Evolutionary conservation across 805 yeast species (phyloP).

Genomic region (Myxozyma kluyveri): DNA sequence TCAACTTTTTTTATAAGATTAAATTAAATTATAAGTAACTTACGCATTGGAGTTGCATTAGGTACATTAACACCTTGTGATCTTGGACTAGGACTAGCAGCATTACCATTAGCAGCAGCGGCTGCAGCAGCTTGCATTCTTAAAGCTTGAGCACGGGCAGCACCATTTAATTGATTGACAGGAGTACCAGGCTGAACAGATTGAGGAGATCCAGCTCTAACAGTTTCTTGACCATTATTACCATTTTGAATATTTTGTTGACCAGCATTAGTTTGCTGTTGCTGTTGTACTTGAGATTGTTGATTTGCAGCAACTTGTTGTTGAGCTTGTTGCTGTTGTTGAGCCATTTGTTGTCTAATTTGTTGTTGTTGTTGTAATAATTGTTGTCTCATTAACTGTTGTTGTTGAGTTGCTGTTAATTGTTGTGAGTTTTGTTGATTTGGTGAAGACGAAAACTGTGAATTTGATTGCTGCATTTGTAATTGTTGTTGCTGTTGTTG

Average conservation of each 20-base stretch:
- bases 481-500: slow-evolving; percentile 20
- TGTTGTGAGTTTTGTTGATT: slow-evolving; percentile 14
- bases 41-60: background rate
- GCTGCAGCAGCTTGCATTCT: slow-evolving; percentile 1
- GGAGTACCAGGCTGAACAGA: slow-evolving; percentile 4
- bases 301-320: too few relatives aligned
- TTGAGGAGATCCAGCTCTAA: slow-evolving; percentile 25
- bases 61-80: slow-evolving; percentile 12
- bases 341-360: slow-evolving; percentile 11
- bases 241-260: slow-evolving; percentile 19
- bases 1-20: too few relatives aligned
- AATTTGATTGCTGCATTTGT: slow-evolving; percentile 12
- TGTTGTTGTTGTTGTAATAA: slow-evolving; percentile 17
- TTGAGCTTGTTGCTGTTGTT: slow-evolving; percentile 11
- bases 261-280: slow-evolving; percentile 11
- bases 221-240: too few relatives aligned
- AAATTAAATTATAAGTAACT: too few relatives aligned
- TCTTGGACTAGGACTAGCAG: slow-evolving; percentile 15
- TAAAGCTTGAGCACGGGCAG: slow-evolving; percentile 15
- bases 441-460: slow-evolving; percentile 11
- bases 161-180: slow-evolving; percentile 10
- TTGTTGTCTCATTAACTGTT: slow-evolving; percentile 25
- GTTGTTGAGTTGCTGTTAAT: slow-evolving; percentile 23
- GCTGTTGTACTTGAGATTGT: slow-evolving; percentile 2
- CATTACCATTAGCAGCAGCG: slow-evolving; percentile 5